Evolutionary conservation across 495 filamentous ascomycete species (phyloP), one percentile per base, ranked within the genome.

Genomic region (Venustampulla echinocandica): DNA sequence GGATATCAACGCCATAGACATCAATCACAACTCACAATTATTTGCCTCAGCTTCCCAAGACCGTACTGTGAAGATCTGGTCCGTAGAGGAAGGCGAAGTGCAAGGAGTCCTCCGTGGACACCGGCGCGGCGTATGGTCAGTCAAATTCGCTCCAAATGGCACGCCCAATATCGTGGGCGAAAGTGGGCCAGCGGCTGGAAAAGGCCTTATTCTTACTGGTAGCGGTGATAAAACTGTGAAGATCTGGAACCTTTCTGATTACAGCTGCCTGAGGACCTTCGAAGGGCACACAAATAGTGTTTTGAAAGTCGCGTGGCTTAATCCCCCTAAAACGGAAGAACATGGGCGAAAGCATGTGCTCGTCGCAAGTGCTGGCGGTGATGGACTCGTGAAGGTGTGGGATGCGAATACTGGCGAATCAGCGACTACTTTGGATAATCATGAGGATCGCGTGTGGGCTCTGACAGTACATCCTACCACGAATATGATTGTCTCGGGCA

Each of bases 361-460:
- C 21, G 73, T 95, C 24, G 93, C 86, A 9, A 87, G 81, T 47
- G 89, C 93, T 5, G 93, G 86, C 24, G 90, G 88, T 35, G 92
- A 99, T 65, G 89, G 89, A n/a, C 70, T 99, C 4, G 87, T 99
- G 37, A 99, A 97, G 64, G 72, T 97, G 41, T 99, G 92, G 92
- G 85, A 92, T 49, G 80, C 83, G 6, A 74, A 71, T 53, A 63
- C 60, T 1, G 87, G 89, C n/a, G 92, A 97, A 63, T 73, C 77
- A 3, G 84, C 84, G 36, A 79, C 81, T 47, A 97, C 92, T 3
- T 71, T 99, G 10, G 93, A 99, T 64, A 96, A 96, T 65, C 92
- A 99, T 65, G 82, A 82, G 50, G 92, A 97, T 61, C 77, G 93
- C 39, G 89, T 97, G 22, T 92, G 87, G 85, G 86, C 87, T 1